Evolutionary conservation across 1,284 basidiomycete species (phyloP), one percentile per base, ranked within the genome.

Genomic region (Clitocybe nebularis): DNA sequence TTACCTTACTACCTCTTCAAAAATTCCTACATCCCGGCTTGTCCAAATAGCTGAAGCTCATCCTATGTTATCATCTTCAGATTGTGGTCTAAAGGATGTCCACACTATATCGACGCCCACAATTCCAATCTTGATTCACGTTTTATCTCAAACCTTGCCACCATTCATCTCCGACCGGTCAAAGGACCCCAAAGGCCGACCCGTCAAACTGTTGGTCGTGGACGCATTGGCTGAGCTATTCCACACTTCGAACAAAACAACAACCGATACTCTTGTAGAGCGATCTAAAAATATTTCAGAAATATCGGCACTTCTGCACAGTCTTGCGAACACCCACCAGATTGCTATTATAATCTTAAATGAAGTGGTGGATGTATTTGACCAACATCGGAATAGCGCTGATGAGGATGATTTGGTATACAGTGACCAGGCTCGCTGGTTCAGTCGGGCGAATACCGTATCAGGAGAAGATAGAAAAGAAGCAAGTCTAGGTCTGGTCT

Each of bases 161-260:
- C 59, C 64, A 4, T 74, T 88, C 45, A 71, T 89, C 22, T 55
- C 68, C 32, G 50, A 62, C 10, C 59, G 60, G 3, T 48, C 57
- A 53, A 33, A 53, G 42, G 48, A 57, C 5, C 44, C 54, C 2
- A 53, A 51, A n/a, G 52, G 56, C 1, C 77, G 73, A 54, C 81
- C 82, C 3, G 67, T 88, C 13, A 79, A 77, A 44, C 68, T 94
- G 4, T 56, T 95, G 38, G 66, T 95, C 39, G 75, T 95, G 41
- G 92, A 95, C 61, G 82, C 88, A 0, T 68, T 95, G 24, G 81
- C 84, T 0, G 87, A 92, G 39, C 72, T 93, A 9, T 86, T 94
- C 53, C 83, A 88, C 51, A 67, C 74, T 0, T 63, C 66, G 14
- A 67, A 68, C 43, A 76, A 77, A 53, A 75, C 75, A 1, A 75